phyloP scores from a whole-genome alignment of 805 yeast species.

The Myxozyma sirexii region DNA sequence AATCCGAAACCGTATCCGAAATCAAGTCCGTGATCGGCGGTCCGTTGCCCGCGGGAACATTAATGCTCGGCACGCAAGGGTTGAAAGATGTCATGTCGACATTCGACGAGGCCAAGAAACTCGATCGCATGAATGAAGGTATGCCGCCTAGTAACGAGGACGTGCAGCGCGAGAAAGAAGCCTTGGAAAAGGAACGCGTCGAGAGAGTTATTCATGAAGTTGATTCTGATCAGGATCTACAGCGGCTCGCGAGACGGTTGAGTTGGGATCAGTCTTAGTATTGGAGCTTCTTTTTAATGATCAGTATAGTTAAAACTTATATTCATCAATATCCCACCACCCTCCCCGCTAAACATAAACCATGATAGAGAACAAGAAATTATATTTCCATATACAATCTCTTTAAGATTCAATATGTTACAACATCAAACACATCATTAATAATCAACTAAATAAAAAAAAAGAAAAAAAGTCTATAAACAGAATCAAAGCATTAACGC shows the following conservation, averaged over 20 bases:
- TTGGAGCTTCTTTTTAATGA: no score
- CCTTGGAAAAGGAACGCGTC: conserved; percentile 48
- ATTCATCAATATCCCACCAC: no score
- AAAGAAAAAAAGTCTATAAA: neutral
- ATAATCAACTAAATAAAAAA: no score
- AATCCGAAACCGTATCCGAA: conserved; percentile 81
- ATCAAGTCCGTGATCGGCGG: conserved; percentile 66
- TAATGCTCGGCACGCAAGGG: conserved; percentile 81
- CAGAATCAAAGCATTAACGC: neutral
- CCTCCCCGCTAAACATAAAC: no score
- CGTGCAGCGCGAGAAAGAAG: conserved; percentile 48
- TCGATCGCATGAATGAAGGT: conserved; percentile 82
- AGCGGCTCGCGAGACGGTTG: conserved; percentile 26
- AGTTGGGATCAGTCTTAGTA: conserved; percentile 15
- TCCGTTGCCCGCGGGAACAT: conserved; percentile 87
- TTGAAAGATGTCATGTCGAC: conserved; percentile 66
- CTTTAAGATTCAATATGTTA: no score
- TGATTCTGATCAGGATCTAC: conserved; percentile 28
- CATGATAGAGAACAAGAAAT: no score
- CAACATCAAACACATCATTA: no score
- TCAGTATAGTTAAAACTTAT: no score
- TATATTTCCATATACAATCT: no score
- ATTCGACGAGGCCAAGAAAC: conserved; percentile 80
- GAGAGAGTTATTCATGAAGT: conserved; percentile 22
- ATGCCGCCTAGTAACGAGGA: conserved; percentile 80